Base-by-base conservation (phyloP, 208 protist species). In the Trypanosoma cruzi region DNA sequence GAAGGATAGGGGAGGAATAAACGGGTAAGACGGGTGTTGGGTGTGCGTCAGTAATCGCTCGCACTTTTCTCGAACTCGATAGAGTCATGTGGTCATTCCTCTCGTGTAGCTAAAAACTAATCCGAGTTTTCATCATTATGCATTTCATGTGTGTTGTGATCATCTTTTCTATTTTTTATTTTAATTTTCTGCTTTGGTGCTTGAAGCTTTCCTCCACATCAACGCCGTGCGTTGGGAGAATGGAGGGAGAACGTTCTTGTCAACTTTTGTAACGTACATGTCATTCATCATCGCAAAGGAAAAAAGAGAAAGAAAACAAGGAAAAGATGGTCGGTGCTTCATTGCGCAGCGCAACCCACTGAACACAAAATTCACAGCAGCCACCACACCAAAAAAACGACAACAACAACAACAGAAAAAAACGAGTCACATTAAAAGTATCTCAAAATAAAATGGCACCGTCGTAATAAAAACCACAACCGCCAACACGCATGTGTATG, bases 31-130 rank as follows among this genome's bases (percentile, higher is more conserved):
- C 32, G 13, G n/a, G 42, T 32, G 34, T 29, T 40, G 36, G 18
- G 20, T 52, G 0, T 46, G 29, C n/a, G 52, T 75, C 62, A 75
- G 70, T 62, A 75, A 75, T 75, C 62, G 70, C 70, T 75, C 70
- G 70, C 42, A 75, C 26, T 40, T 42, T 68, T 62, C 44, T 63
- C 60, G 53, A 72, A 64, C 11, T 64, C 36, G 44, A 64, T 50
- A 5, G 69, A 49, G 42, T 69, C 60, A 69, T 46, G 14, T 34
- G 36, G 13, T 42, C n/a, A 63, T 64, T 34, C 42, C 16, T 64
- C 18, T 65, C 26, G 42, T 68, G 44, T 64, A 64, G 44, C 44
- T 52, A 32, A 68, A 56, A 42, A 63, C 42, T 24, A 59, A 56
- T 48, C 54, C 55, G 46, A 58, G 20, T 32, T 69, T 2, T 64